Percentiles rank a stretch among this genome's conserved stretches.
Evolutionary conservation across 2,329 filamentous ascomycete genomes (phyloP).

Genomic region (Pseudonectria foliicola): DNA sequence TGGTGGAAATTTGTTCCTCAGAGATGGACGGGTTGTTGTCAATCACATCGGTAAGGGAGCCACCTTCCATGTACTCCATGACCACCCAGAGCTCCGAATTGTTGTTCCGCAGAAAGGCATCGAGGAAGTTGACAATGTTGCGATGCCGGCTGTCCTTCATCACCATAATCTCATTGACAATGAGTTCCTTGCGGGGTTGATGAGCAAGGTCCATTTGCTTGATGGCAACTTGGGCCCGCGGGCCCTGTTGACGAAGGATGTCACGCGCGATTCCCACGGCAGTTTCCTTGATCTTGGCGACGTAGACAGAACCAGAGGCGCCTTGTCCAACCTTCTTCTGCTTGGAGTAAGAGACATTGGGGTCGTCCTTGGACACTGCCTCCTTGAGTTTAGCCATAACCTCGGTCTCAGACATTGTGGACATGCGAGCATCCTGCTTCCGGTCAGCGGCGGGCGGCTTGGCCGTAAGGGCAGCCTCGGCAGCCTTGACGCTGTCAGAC

Average conservation of each 20-base stretch:
- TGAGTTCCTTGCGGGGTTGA: constrained; percentile 94
- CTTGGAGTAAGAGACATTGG: constrained; percentile 92
- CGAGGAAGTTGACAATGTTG: constrained; percentile 98
- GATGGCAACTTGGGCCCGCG: constrained; percentile 86
- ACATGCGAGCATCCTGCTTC: constrained; percentile 94
- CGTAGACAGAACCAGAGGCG: constrained; percentile 95
- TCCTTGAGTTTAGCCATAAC: constrained; percentile 95
- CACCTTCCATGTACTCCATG: constrained; percentile 99
- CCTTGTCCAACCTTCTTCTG: constrained; percentile 99
- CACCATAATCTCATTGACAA: constrained; percentile 99
- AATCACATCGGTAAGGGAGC: constrained; percentile 94
- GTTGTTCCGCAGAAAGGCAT: constrained; percentile 93
- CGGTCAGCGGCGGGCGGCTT: constrained; percentile 67
- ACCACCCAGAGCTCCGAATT: constrained; percentile 97
- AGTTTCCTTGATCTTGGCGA: constrained; percentile 87
- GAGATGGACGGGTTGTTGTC: constrained; percentile 93
- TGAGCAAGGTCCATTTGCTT: constrained; percentile 99
- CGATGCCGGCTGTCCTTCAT: constrained; percentile 99
- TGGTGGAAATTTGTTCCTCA: constrained; percentile 96
- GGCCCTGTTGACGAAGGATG: constrained; percentile 70
- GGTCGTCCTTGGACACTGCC: constrained; percentile 92
- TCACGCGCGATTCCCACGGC: constrained; percentile 80
- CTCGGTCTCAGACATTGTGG: constrained; percentile 92
- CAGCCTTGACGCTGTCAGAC: constrained; percentile 72
- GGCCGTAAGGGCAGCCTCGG: constrained; percentile 80